phyloP scores from a whole-genome alignment of 129 eudicot genomes.

The Arctium lappa region DNA sequence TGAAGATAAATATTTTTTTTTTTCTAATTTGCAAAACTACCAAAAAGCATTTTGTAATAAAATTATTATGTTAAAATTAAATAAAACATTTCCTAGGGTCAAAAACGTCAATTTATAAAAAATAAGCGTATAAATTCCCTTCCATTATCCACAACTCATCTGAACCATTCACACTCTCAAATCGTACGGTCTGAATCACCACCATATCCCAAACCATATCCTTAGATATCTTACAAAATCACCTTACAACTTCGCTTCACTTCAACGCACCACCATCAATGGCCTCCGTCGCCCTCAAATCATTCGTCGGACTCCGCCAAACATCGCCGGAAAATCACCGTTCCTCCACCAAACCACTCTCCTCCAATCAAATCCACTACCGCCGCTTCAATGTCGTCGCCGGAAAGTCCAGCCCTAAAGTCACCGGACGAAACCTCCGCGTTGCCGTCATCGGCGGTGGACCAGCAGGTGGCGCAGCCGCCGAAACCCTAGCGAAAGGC shows the following conservation, averaged over 20 bases:
- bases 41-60: too few species aligned
- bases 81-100: not conserved
- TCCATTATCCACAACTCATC: conserved; percentile 60
- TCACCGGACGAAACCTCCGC: conserved; percentile 86
- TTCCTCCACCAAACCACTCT: conserved; percentile 22
- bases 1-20: too few species aligned
- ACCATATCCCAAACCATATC: conserved; percentile 71
- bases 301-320: conserved; percentile 89
- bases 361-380: conserved; percentile 19
- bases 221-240: conserved; percentile 42
- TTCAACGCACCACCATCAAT: conserved; percentile 33
- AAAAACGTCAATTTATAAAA: not conserved
- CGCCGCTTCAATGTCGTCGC: conserved; percentile 53
- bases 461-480: conserved; percentile 97
- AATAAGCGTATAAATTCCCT: not conserved
- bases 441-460: conserved; percentile 99
- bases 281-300: conserved; percentile 85
- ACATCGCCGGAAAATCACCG: conserved; percentile 47
- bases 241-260: conserved; percentile 15
- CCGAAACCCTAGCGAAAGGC: conserved; percentile 91
- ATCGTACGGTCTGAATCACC: conserved; percentile 47
- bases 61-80: not conserved
- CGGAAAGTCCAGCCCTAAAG: conserved; percentile 69
- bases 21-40: too few species aligned
- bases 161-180: conserved; percentile 33